These are phyloP conservation scores for Rachicladosporium sp. DNA, from an alignment of 2,329 filamentous ascomycete species.

Conservation along the genomic window DNA sequence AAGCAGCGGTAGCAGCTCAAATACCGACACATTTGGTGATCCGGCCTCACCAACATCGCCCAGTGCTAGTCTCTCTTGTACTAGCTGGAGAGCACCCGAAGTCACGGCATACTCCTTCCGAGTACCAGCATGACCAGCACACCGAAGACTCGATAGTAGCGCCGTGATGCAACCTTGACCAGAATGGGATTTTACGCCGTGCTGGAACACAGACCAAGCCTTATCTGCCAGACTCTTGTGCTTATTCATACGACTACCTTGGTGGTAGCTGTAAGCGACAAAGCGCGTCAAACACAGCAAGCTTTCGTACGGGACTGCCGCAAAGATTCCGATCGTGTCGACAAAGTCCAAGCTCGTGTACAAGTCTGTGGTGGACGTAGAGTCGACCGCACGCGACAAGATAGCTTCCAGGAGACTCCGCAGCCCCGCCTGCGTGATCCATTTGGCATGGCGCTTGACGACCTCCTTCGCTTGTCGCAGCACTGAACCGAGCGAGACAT, in stretches of 20 bases:
- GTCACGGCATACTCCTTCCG: slow-evolving; percentile 14
- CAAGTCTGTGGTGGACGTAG: slow-evolving; percentile 18
- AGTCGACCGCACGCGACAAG: slow-evolving; percentile 15
- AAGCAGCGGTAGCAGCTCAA: slow-evolving; percentile 7
- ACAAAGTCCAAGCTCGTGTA: slow-evolving; percentile 18
- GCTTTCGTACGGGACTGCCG: slow-evolving; percentile 12
- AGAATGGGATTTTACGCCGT: slow-evolving; percentile 20
- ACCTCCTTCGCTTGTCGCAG: slow-evolving; percentile 14
- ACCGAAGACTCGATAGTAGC: slow-evolving; percentile 14
- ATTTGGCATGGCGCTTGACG: slow-evolving; percentile 21
- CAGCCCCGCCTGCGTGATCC: slow-evolving; percentile 18
- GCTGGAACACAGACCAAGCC: slow-evolving; percentile 16
- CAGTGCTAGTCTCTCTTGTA: slow-evolving; percentile 14
- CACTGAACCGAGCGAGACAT: slow-evolving; percentile 6
- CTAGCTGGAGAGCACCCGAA: slow-evolving; percentile 20
- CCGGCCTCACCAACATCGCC: slow-evolving; percentile 1
- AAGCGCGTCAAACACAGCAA: slow-evolving; percentile 15
- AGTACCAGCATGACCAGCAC: slow-evolving; percentile 8
- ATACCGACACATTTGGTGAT: slow-evolving; percentile 3
- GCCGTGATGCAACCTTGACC: slow-evolving; percentile 15
- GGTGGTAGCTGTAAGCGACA: slow-evolving; percentile 20
- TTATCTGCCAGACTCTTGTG: slow-evolving; percentile 15
- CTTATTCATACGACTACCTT: slow-evolving; percentile 18
- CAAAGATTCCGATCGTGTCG: slow-evolving; percentile 19
- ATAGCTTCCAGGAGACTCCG: slow-evolving; percentile 12